A percentile compares a stretch with the other conserved stretches of the same genome.
These are phyloP conservation scores for Colletotrichum camelliae DNA, from an alignment of 2,329 filamentous ascomycete species.

Conservation along the genomic window DNA sequence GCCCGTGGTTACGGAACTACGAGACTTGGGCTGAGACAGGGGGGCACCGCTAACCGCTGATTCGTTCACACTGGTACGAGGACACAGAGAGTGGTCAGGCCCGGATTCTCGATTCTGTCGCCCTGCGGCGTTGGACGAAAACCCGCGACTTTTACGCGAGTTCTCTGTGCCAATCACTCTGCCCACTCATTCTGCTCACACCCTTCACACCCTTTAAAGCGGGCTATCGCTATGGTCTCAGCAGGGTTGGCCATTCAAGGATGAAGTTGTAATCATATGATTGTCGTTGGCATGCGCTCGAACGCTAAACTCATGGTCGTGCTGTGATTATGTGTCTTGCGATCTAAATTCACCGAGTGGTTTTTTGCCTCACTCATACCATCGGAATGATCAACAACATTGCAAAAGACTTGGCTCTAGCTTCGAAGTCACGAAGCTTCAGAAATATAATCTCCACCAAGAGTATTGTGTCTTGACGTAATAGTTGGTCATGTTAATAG, in stretches of 20 bases:
- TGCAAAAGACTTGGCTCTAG: too few relatives aligned
- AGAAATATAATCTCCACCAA: too few relatives aligned
- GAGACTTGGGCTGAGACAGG: not conserved
- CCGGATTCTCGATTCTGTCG: not conserved
- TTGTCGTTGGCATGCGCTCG: too few relatives aligned
- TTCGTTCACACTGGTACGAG: not conserved
- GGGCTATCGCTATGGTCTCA: not conserved
- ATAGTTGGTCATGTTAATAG: too few relatives aligned
- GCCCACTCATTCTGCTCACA: not conserved
- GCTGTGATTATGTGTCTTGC: too few relatives aligned
- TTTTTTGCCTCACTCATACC: too few relatives aligned
- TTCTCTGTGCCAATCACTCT: not conserved
- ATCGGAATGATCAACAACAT: too few relatives aligned
- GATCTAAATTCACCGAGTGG: too few relatives aligned
- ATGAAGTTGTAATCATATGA: not conserved
- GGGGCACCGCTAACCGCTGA: not conserved
- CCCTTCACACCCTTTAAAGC: too few relatives aligned
- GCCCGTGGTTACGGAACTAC: not conserved
- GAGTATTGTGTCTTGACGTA: too few relatives aligned
- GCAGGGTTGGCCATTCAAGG: not conserved
- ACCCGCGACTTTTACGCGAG: not conserved
- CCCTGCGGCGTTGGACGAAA: not conserved
- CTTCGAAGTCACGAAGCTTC: too few relatives aligned
- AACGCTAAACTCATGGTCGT: too few relatives aligned
- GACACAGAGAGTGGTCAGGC: not conserved